A percentile compares a stretch with the other conserved stretches of the same genome.
Evolutionary conservation across 2,329 filamentous ascomycete genomes (phyloP).

Genomic region (Aspergillus spinulosporus): DNA sequence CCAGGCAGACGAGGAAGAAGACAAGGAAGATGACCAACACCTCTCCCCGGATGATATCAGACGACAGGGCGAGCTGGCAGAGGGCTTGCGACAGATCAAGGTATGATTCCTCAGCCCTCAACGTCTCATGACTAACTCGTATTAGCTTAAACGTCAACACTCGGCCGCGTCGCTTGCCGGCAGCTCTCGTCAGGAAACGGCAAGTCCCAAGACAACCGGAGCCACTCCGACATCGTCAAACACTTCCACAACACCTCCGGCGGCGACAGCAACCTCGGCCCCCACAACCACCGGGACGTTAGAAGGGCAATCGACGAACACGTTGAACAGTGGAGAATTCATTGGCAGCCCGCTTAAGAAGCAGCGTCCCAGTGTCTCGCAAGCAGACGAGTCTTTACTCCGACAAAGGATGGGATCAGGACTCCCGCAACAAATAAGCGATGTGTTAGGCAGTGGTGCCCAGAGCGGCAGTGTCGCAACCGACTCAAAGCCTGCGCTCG

Average conservation of each 20-base stretch:
- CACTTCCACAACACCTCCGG: constrained; percentile 40
- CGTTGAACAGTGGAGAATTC: constrained; percentile 36
- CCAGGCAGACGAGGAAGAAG: constrained; percentile 63
- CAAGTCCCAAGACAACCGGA: constrained; percentile 40
- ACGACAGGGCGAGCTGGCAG: constrained; percentile 61
- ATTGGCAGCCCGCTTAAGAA: constrained; percentile 51
- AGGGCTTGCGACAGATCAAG: constrained; percentile 67
- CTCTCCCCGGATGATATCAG: constrained; percentile 63
- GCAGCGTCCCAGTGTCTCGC: constrained; percentile 48
- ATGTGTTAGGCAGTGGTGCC: constrained; percentile 31
- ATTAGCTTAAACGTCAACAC: constrained; percentile 65
- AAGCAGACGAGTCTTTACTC: constrained; percentile 43
- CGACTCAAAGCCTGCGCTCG: constrained; percentile 12
- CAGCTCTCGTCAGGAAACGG: constrained; percentile 27
- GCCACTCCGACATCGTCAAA: constrained; percentile 36
- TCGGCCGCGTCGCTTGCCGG: constrained; percentile 51
- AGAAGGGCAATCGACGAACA: constrained; percentile 22
- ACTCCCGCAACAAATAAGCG: constrained; percentile 41
- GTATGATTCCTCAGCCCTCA: constrained; percentile 41
- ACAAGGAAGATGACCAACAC: constrained; percentile 48
- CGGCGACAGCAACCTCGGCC: constrained; percentile 27
- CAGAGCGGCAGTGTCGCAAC: constrained; percentile 7
- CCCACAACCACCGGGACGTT: constrained; percentile 14
- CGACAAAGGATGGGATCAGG: constrained; percentile 43
- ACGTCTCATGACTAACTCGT: constrained; percentile 16